A percentile compares a stretch with the other conserved stretches of the same genome.
Evolutionary conservation across 345 rosid genomes (phyloP).

Genomic region (Cardamine resedifolia): DNA sequence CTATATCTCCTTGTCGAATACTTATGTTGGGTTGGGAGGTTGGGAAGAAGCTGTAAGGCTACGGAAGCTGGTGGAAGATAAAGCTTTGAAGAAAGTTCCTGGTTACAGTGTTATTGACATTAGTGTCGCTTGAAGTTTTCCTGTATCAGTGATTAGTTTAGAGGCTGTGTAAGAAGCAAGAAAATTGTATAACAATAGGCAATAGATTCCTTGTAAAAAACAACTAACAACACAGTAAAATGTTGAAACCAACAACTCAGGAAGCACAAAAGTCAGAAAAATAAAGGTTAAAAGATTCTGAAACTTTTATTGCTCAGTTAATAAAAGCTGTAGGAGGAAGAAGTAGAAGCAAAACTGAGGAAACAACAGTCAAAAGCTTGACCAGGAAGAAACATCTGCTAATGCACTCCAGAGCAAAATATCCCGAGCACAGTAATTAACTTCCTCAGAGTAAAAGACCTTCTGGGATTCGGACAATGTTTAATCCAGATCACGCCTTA

Average conservation of each 20-base stretch:
- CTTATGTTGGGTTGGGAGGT: constrained; percentile 45
- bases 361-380: constrained; percentile 23
- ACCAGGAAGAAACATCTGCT: constrained; percentile 19
- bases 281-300: background rate
- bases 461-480: constrained; percentile 16
- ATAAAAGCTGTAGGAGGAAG: constrained; percentile 4
- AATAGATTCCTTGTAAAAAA: background rate
- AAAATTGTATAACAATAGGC: background rate
- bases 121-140: background rate
- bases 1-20: constrained; percentile 50
- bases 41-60: constrained; percentile 55
- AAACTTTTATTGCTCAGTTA: constrained; percentile 24
- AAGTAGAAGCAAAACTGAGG: constrained; percentile 34
- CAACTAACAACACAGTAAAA: background rate
- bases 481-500: constrained; percentile 17
- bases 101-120: constrained; percentile 46
- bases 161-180: background rate
- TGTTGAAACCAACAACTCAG: background rate
- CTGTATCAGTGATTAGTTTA: background rate
- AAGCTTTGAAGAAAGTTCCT: constrained; percentile 44
- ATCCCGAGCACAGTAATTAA: constrained; percentile 14
- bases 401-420: constrained; percentile 1
- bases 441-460: constrained; percentile 22
- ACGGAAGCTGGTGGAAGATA: constrained; percentile 39
- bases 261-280: background rate